Evolutionary conservation across 371 early-diverging fungal genomes (phyloP).

Genomic region (Blastocladiella emersonii): DNA sequence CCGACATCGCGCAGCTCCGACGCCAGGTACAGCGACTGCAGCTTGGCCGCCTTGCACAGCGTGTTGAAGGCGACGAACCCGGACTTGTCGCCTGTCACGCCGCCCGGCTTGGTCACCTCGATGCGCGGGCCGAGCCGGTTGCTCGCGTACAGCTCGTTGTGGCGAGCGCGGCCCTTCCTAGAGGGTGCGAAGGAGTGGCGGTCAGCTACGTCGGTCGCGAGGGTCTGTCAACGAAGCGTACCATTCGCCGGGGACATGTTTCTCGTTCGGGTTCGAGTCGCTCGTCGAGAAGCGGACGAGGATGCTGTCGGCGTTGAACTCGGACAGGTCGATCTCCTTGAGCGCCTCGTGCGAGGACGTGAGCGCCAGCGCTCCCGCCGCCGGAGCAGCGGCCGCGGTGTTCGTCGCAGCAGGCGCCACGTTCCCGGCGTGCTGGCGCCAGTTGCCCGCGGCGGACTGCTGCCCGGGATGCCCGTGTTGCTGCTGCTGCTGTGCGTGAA

Average conservation of each 20-base stretch:
- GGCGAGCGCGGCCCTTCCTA: neutral
- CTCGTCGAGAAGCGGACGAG: neutral
- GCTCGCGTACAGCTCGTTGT: neutral
- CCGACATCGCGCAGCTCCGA: slow-evolving; percentile 6
- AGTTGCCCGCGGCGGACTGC: neutral
- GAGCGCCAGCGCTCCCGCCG: neutral
- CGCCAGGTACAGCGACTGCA: slow-evolving; percentile 5
- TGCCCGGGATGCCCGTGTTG: neutral
- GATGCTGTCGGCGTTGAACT: slow-evolving; percentile 1
- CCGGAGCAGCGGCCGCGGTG: no score
- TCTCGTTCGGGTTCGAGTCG: neutral
- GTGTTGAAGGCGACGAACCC: slow-evolving; percentile 7
- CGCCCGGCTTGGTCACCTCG: neutral
- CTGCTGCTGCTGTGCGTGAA: neutral
- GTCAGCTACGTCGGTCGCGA: neutral
- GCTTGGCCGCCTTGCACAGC: slow-evolving; percentile 7
- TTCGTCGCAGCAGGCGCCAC: no score
- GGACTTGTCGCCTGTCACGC: slow-evolving; percentile 4
- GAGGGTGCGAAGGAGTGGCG: rapidly evolving
- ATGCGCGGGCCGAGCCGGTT: neutral
- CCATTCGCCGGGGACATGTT: slow-evolving; percentile 4
- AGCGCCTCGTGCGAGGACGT: neutral
- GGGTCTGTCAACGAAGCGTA: neutral
- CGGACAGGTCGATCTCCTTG: slow-evolving; percentile 3
- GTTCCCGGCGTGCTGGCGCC: neutral